Percentiles rank a stretch among this genome's conserved stretches.
Conservation (phyloP, 2,329 filamentous ascomycete genomes). For the Ampelomyces quisqualis region DNA sequence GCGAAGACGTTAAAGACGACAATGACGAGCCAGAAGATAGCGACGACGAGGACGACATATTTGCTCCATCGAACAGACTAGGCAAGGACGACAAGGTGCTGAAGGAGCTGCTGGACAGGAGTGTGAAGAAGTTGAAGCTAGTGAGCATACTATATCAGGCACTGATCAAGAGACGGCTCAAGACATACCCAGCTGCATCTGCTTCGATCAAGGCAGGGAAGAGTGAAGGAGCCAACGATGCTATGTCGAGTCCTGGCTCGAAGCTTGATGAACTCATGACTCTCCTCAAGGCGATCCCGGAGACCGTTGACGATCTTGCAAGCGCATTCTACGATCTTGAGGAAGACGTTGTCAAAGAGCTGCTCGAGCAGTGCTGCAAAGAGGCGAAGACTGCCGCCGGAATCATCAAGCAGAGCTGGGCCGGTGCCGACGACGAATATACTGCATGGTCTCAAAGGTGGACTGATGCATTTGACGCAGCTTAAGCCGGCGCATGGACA, state of each 20-base stretch:
- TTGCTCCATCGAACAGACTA: slow-evolving; percentile 62
- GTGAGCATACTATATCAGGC: slow-evolving; percentile 69
- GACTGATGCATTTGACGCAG: slow-evolving; percentile 48
- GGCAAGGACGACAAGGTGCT: slow-evolving; percentile 63
- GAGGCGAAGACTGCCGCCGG: slow-evolving; percentile 60
- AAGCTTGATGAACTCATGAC: slow-evolving; percentile 58
- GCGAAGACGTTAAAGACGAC: slow-evolving; percentile 67
- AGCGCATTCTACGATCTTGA: slow-evolving; percentile 71
- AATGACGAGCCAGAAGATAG: slow-evolving; percentile 45
- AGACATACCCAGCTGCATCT: slow-evolving; percentile 49
- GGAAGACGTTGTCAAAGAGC: slow-evolving; percentile 57
- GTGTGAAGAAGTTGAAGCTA: slow-evolving; percentile 66
- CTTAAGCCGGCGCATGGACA: slow-evolving; percentile 9
- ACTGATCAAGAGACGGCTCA: slow-evolving; percentile 67
- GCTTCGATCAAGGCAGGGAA: too few relatives aligned
- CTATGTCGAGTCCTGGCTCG: slow-evolving; percentile 19
- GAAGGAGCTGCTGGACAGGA: slow-evolving; percentile 64
- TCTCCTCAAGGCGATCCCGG: slow-evolving; percentile 61
- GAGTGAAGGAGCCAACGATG: slow-evolving; percentile 6
- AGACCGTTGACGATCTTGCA: slow-evolving; percentile 69
- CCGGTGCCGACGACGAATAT: slow-evolving; percentile 70
- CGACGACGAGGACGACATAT: slow-evolving; percentile 63
- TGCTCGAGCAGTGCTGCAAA: slow-evolving; percentile 61
- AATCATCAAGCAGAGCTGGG: slow-evolving; percentile 62
- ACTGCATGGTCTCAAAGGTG: slow-evolving; percentile 70